Evolutionary conservation across 129 eudicot species (phyloP).

Genomic region (Silybum marianum): DNA sequence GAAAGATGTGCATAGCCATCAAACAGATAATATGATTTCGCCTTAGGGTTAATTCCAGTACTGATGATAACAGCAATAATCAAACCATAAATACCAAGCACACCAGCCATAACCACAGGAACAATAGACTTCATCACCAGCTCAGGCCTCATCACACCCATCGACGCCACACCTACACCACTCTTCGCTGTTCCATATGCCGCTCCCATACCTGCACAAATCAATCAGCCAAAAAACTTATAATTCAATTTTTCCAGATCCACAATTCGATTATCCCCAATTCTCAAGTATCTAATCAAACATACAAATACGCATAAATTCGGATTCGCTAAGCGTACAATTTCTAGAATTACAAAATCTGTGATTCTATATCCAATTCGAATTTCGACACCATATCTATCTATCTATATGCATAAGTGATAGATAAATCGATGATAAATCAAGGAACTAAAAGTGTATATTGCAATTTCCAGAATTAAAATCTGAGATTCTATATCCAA

Average conservation of each 20-base stretch:
- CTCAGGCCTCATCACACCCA: slow-evolving; percentile 78
- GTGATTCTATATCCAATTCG: background rate
- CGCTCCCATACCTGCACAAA: slow-evolving; percentile 58
- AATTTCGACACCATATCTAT: background rate
- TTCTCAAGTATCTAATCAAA: background rate
- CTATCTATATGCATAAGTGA: background rate
- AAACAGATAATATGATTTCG: slow-evolving; percentile 47
- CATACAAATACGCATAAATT: too few species aligned
- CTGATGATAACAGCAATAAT: slow-evolving; percentile 70
- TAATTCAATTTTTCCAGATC: slow-evolving; percentile 6
- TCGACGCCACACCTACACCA: slow-evolving; percentile 72
- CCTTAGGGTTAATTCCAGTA: slow-evolving; percentile 65
- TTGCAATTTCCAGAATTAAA: background rate
- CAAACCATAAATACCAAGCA: slow-evolving; percentile 68
- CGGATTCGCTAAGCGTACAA: too few species aligned
- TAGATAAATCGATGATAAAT: background rate
- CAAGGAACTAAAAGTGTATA: background rate
- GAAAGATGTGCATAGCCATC: slow-evolving; percentile 70
- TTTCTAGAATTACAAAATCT: background rate
- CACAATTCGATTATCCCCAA: background rate
- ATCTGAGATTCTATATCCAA: background rate
- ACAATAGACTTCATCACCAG: slow-evolving; percentile 71
- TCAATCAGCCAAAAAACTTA: slow-evolving; percentile 20
- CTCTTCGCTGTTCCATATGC: slow-evolving; percentile 62
- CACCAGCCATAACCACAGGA: slow-evolving; percentile 77